These are phyloP conservation scores for Clavariopsis aquatica DNA, from an alignment of 495 filamentous ascomycete species.

Conservation along the genomic window DNA sequence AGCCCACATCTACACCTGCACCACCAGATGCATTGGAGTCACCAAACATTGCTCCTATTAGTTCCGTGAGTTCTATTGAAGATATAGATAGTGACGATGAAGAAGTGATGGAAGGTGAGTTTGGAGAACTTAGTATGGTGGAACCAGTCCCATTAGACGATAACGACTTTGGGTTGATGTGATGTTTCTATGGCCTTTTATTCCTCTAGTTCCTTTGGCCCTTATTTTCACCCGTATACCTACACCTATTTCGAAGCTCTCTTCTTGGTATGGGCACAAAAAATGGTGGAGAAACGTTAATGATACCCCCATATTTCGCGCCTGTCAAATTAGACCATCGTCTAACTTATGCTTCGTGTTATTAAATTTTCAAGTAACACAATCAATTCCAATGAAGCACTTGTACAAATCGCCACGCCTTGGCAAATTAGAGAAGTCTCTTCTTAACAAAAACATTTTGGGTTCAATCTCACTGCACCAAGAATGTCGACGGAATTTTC, in stretches of 20 bases:
- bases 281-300: too few relatives aligned
- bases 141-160: conserved; percentile 32
- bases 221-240: neutral
- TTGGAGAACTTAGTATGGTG: conserved; percentile 34
- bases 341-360: too few relatives aligned
- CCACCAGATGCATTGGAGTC: neutral
- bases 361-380: too few relatives aligned
- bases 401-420: too few relatives aligned
- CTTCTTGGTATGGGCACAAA: neutral
- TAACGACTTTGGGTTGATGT: conserved; percentile 24
- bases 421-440: too few relatives aligned
- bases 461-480: too few relatives aligned
- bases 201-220: neutral
- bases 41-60: neutral
- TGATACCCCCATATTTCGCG: too few relatives aligned
- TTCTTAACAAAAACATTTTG: too few relatives aligned
- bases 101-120: conserved; percentile 19
- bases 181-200: neutral
- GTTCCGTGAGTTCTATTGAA: neutral
- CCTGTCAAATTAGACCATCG: too few relatives aligned
- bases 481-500: too few relatives aligned
- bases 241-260: neutral
- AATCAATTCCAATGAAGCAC: too few relatives aligned
- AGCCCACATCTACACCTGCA: neutral
- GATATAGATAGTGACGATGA: neutral